Evolutionary conservation across 2,329 filamentous ascomycete genomes (phyloP).

Genomic region (Monosporascus ibericus): DNA sequence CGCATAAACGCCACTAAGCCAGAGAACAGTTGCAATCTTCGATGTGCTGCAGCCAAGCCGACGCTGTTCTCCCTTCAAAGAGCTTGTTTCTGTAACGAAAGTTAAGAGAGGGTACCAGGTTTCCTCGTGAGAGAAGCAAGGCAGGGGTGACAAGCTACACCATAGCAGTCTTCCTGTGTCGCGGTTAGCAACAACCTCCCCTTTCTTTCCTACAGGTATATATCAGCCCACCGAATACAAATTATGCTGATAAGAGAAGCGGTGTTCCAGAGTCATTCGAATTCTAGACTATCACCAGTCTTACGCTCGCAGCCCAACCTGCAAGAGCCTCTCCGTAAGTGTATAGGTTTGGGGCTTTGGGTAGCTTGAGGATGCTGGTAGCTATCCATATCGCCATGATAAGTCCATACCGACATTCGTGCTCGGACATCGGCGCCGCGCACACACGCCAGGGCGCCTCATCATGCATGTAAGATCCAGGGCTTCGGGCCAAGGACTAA

Average conservation of each 20-base stretch:
- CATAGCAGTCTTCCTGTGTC: not conserved
- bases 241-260: not conserved
- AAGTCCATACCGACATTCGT: not conserved
- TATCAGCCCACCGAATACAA: not conserved
- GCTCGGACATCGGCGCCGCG: not conserved
- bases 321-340: not conserved
- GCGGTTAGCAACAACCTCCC: not conserved
- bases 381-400: not conserved
- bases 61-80: no score
- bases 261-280: not conserved
- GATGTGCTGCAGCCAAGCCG: no score
- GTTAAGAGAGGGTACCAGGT: no score
- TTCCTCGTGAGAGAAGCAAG: no score
- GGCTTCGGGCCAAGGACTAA: not conserved
- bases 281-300: not conserved
- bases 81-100: no score
- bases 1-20: no score
- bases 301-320: not conserved
- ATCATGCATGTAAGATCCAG: not conserved
- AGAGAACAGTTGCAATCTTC: no score
- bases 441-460: not conserved
- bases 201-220: not conserved
- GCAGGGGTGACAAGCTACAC: no score
- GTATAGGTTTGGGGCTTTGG: not conserved
- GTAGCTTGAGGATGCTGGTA: not conserved